A percentile compares a stretch with the other conserved stretches of the same genome.
These are phyloP conservation scores for Rutidosis leptorrhynchoides DNA, from an alignment of 129 eudicot species.

Conservation along the genomic window DNA sequence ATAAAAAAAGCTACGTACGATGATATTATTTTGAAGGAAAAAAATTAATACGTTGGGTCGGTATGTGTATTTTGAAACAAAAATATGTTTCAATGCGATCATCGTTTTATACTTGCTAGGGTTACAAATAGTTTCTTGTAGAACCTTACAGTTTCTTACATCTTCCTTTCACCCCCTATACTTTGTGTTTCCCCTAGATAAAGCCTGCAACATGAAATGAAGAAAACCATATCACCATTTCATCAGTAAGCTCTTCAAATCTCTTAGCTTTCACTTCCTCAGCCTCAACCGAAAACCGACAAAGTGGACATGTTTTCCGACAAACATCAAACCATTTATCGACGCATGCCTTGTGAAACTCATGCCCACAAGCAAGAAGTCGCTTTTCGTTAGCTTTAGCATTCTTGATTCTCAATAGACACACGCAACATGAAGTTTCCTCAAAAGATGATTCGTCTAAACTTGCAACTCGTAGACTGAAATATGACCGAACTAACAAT, in stretches of 20 bases:
- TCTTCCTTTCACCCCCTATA: background rate
- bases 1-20: no score
- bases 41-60: background rate
- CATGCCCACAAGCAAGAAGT: conserved; percentile 57
- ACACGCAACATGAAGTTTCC: conserved; percentile 54
- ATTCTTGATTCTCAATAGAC: conserved; percentile 46
- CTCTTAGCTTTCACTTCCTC: conserved; percentile 36
- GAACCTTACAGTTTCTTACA: background rate
- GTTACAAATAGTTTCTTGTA: background rate
- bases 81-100: no score
- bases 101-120: background rate
- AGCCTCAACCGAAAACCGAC: conserved; percentile 48
- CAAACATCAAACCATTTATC: conserved; percentile 45
- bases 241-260: conserved; percentile 47
- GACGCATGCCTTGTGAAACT: conserved; percentile 58
- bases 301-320: conserved; percentile 61
- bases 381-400: conserved; percentile 35
- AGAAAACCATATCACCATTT: conserved; percentile 75
- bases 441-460: conserved; percentile 8
- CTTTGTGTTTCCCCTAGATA: conserved; percentile 12
- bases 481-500: conserved; percentile 17
- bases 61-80: background rate
- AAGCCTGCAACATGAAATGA: conserved; percentile 68
- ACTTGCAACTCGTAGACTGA: background rate
- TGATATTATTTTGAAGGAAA: no score